Evolutionary conservation across 2,329 filamentous ascomycete genomes (phyloP), one percentile per base, ranked within the genome.

Genomic region (Aspergillus jensenii): DNA sequence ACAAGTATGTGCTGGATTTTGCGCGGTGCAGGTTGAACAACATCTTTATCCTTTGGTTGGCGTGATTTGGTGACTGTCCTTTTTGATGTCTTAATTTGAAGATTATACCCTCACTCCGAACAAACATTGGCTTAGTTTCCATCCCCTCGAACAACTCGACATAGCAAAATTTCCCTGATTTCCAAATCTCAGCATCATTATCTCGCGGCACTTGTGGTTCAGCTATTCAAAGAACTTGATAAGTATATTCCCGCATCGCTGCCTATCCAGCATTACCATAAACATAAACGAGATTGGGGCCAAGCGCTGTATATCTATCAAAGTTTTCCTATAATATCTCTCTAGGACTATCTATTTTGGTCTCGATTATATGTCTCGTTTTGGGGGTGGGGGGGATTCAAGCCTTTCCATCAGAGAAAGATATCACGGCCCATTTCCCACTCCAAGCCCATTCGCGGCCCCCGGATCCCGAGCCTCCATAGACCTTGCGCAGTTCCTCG

Each of bases 351-450:
- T 48, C 27, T 48, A 48, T 27, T 21, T 17, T 35, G 35, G 17
- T 37, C 9, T 25, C 45, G 37, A 37, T 35, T 35, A 19, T 7
- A 15, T 15, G n/a, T 33, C 4, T 48, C 27, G 35, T 35, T n/a
- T 19, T 21, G 21, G 21, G 21, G 21, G 15, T 14, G 6, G 15
- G 12, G 12, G 8, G 4, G 3, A 50, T 33, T 59, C 43, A 62
- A 41, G 60, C 66, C 72, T 90, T 90, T 0, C 90, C 90, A 65
- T 88, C 83, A 46, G 84, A 91, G 68, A 93, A 91, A 31, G 90
- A 92, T 4, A 96, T 87, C n/a, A 98, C 91, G 6, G 93, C 93
- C 90, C 91, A 98, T 76, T 97, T 97, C 43, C 93, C 93, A 69
- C 86, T 90, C 93, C 93, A 98, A 0, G 91, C 93, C 93, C 93